A percentile compares a stretch with the other conserved stretches of the same genome.
Conservation (phyloP, 2,329 filamentous ascomycete genomes). For the Nannizziopsis arthrosporioides region DNA sequence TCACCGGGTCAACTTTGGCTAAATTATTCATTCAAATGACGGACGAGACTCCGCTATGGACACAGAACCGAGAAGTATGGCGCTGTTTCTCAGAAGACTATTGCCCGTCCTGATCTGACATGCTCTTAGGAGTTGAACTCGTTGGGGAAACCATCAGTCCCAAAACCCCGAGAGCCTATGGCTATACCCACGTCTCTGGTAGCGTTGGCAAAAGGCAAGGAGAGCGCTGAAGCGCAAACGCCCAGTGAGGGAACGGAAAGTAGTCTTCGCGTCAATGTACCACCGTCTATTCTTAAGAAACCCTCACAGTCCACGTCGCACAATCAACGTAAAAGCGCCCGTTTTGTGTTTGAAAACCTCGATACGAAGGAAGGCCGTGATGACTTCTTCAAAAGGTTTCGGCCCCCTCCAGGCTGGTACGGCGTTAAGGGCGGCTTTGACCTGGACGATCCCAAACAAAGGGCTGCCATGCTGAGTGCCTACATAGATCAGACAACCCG, state of each 20-base stretch:
- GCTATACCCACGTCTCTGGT: not conserved
- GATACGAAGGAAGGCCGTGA: not conserved
- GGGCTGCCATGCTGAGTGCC: too few relatives aligned
- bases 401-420: not conserved
- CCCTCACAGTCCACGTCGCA: constrained; percentile 19
- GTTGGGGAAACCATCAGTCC: not conserved
- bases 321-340: constrained; percentile 2
- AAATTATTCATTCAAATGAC: constrained; percentile 36
- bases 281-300: constrained; percentile 33
- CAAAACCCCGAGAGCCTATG: not conserved
- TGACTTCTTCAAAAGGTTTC: constrained; percentile 1
- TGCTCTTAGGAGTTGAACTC: not conserved
- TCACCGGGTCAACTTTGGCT: constrained; percentile 33
- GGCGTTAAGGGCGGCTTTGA: not conserved
- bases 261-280: constrained; percentile 17
- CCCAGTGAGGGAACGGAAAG: constrained; percentile 9
- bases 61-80: constrained; percentile 11
- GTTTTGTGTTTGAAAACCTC: constrained; percentile 1
- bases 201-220: not conserved
- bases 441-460: too few relatives aligned
- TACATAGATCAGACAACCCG: not conserved
- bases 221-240: constrained; percentile 1
- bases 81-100: not conserved
- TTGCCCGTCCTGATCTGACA: constrained; percentile 1
- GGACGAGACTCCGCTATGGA: constrained; percentile 15